Evolutionary conservation across 169 alveolate species (phyloP).

Genomic region (Plasmodium adleri): DNA sequence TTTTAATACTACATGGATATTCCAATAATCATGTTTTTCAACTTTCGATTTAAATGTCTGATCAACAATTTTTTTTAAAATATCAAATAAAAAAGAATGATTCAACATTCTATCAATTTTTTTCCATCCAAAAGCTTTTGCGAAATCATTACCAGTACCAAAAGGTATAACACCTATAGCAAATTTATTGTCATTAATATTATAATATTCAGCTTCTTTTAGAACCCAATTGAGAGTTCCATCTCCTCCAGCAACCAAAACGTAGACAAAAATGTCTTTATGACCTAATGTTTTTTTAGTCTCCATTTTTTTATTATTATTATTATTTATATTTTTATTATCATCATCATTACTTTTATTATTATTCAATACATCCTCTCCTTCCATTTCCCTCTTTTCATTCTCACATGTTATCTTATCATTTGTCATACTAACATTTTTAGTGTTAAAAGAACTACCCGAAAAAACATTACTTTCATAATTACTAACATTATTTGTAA

Average conservation of each 20-base stretch:
- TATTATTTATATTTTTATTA: background rate
- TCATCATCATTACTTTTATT: background rate
- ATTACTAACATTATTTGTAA: constrained; percentile 14
- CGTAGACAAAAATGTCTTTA: constrained; percentile 33
- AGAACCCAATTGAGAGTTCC: constrained; percentile 96
- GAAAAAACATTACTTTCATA: constrained; percentile 6
- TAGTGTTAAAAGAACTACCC: background rate
- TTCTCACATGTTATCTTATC: background rate
- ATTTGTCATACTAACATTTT: constrained; percentile 4
- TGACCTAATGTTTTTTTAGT: constrained; percentile 1
- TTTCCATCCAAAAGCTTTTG: constrained; percentile 94
- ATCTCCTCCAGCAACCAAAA: constrained; percentile 96
- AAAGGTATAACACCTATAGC: constrained; percentile 94
- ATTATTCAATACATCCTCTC: background rate
- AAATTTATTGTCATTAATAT: constrained; percentile 82
- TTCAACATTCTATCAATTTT: constrained; percentile 83
- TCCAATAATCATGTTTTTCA: constrained; percentile 93
- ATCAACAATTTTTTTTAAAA: constrained; percentile 85
- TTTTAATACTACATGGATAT: constrained; percentile 87
- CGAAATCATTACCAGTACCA: constrained; percentile 97
- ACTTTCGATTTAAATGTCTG: constrained; percentile 85
- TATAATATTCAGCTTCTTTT: constrained; percentile 87
- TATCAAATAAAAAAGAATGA: constrained; percentile 84
- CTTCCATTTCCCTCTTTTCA: background rate
- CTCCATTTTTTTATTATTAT: constrained; percentile 8